Evolutionary conservation across 1,284 basidiomycete species (phyloP).

Genomic region (Microbotryum violaceum): DNA sequence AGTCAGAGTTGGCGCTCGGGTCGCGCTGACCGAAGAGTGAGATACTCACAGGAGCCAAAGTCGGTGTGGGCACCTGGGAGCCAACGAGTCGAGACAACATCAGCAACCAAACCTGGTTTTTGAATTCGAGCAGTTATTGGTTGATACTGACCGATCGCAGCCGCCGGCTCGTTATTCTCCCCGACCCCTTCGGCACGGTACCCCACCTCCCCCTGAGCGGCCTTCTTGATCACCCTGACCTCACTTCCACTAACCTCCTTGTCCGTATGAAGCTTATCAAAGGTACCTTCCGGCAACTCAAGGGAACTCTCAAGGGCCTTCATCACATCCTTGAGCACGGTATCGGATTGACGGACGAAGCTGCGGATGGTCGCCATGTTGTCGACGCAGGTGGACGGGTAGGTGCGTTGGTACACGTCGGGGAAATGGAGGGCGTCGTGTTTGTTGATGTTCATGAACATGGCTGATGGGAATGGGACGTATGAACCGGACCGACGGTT

Average conservation of each 20-base stretch:
- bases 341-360: constrained; percentile 19
- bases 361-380: constrained; percentile 15
- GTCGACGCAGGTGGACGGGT: constrained; percentile 13
- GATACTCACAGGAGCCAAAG: constrained; percentile 39
- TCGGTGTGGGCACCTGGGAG: constrained; percentile 43
- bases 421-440: constrained; percentile 29
- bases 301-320: constrained; percentile 18
- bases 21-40: too few species aligned
- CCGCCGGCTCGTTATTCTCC: constrained; percentile 22
- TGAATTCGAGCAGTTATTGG: too few species aligned
- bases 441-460: not conserved
- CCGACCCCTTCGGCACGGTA: constrained; percentile 14
- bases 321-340: constrained; percentile 22
- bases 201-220: constrained; percentile 9
- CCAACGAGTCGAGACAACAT: too few species aligned
- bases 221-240: constrained; percentile 21
- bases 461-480: not conserved
- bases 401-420: constrained; percentile 22
- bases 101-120: not conserved
- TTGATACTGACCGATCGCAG: constrained; percentile 20
- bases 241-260: constrained; percentile 23
- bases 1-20: not conserved
- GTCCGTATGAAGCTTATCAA: constrained; percentile 23
- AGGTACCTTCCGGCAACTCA: constrained; percentile 18
- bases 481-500: not conserved